phyloP scores from a whole-genome alignment of 345 rosid species.

The Hibiscus tridactylites region DNA sequence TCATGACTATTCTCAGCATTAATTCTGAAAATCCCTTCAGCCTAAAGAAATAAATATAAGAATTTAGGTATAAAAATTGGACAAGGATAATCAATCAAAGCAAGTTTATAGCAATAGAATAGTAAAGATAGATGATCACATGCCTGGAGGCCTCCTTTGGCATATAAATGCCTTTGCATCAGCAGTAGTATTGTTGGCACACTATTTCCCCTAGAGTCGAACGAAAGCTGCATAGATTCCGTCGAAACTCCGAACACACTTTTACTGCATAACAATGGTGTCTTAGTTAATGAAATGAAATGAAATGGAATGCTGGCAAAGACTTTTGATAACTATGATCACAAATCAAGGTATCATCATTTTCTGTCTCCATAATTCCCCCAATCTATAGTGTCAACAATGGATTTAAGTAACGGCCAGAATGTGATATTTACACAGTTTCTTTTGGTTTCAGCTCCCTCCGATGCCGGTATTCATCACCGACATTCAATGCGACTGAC shows the following conservation, averaged over 20 bases:
- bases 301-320: background rate
- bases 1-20: slow-evolving; percentile 89
- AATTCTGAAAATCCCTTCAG: slow-evolving; percentile 94
- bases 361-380: background rate
- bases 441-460: background rate
- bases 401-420: background rate
- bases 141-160: slow-evolving; percentile 81
- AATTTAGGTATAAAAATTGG: background rate
- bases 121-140: background rate
- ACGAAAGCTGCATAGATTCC: slow-evolving; percentile 93
- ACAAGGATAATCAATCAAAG: background rate
- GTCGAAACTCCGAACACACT: slow-evolving; percentile 96
- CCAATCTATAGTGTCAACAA: background rate
- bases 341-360: too few relatives aligned
- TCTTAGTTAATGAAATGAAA: slow-evolving; percentile 1
- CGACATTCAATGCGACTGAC: background rate
- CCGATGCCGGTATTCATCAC: background rate
- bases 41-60: slow-evolving; percentile 31
- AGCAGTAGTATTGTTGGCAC: slow-evolving; percentile 84
- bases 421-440: background rate
- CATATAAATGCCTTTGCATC: slow-evolving; percentile 79
- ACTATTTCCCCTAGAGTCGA: slow-evolving; percentile 83
- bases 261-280: slow-evolving; percentile 44
- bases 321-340: too few relatives aligned
- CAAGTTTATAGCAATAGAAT: background rate